Percentiles rank a stretch among this genome's conserved stretches.
phyloP scores from a whole-genome alignment of 768 basidiomycete genomes.

The Suillus sp. region DNA sequence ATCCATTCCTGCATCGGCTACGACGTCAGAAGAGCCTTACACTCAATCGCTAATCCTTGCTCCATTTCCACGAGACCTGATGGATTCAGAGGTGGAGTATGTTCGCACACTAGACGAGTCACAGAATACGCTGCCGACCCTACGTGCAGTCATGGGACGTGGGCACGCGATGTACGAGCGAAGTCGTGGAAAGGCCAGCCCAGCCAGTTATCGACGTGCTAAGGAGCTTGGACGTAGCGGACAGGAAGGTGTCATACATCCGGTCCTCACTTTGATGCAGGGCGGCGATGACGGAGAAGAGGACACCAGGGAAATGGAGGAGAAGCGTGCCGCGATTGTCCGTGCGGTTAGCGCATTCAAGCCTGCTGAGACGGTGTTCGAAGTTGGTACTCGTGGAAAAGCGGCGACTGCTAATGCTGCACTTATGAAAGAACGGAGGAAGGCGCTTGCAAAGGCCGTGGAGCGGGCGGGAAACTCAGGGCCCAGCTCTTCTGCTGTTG shows the following conservation, averaged over 20 bases:
- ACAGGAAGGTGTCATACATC: conserved; percentile 63
- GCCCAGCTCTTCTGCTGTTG: conserved; percentile 32
- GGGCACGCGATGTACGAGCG: conserved; percentile 95
- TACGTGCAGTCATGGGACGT: conserved; percentile 83
- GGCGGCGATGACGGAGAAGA: conserved; percentile 39
- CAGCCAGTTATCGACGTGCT: conserved; percentile 82
- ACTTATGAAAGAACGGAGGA: conserved; percentile 88
- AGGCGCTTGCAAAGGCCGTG: conserved; percentile 68
- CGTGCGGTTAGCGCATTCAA: conserved; percentile 78
- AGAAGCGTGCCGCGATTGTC: conserved; percentile 66
- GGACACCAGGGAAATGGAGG: conserved; percentile 39
- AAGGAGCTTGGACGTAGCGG: conserved; percentile 79
- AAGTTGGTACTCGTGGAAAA: conserved; percentile 77
- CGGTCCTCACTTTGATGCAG: conserved; percentile 54
- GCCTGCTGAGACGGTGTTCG: conserved; percentile 89
- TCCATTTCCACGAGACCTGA: conserved; percentile 71
- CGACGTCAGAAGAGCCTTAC: conserved; percentile 60
- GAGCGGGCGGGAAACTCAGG: conserved; percentile 43
- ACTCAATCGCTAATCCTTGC: conserved; percentile 79
- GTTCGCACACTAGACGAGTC: conserved; percentile 63
- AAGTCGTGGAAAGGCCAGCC: conserved; percentile 87
- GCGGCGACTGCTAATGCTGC: conserved; percentile 56
- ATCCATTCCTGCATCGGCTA: conserved; percentile 32
- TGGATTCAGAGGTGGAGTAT: conserved; percentile 88
- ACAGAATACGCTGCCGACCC: conserved; percentile 61